These are phyloP conservation scores for Inonotus obliquus DNA, from an alignment of 1,284 basidiomycete species.

Conservation along the genomic window DNA sequence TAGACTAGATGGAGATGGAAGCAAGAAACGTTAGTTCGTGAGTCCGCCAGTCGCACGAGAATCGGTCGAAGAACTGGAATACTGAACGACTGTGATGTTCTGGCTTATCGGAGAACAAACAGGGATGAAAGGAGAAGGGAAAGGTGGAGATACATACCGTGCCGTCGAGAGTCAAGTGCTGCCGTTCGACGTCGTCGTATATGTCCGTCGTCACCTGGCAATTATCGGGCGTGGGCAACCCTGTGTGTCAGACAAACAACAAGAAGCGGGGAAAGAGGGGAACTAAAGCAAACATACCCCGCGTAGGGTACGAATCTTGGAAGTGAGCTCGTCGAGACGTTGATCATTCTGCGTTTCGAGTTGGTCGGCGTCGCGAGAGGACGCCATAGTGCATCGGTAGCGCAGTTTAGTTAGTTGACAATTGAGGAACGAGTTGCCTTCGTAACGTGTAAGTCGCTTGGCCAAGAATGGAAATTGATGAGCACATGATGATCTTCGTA, in stretches of 20 bases:
- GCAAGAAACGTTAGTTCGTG: background rate
- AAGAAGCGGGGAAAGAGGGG: constrained; percentile 6
- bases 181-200: constrained; percentile 74
- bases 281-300: constrained; percentile 44
- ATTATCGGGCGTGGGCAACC: background rate
- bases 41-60: background rate
- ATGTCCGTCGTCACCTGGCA: constrained; percentile 76
- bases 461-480: background rate
- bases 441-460: background rate
- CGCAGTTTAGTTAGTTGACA: background rate
- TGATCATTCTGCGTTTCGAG: constrained; percentile 82
- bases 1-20: constrained; percentile 37
- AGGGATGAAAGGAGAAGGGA: background rate
- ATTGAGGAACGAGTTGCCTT: background rate
- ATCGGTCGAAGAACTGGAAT: background rate
- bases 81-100: background rate
- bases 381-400: constrained; percentile 8
- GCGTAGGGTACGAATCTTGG: constrained; percentile 71
- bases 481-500: background rate
- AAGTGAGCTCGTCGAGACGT: constrained; percentile 72
- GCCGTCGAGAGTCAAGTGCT: constrained; percentile 70
- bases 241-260: background rate
- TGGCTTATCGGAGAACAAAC: background rate
- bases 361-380: constrained; percentile 38
- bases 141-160: constrained; percentile 44